Evolutionary conservation across 352 stramenopile species (phyloP).

Genomic region (Globisporangium solare): DNA sequence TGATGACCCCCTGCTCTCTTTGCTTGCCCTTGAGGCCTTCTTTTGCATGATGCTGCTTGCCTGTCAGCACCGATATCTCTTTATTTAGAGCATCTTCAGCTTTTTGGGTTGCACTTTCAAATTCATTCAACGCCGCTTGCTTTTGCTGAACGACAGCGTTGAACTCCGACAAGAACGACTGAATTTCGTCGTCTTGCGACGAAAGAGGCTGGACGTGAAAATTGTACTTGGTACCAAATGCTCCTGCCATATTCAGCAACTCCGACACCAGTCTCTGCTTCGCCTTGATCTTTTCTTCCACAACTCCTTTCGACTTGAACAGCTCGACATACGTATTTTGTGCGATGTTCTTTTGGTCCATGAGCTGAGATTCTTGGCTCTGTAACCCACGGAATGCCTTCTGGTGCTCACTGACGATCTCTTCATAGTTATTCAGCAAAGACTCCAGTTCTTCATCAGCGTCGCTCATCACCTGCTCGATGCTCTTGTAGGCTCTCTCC

Average conservation of each 20-base stretch:
- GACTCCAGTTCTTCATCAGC: conserved; percentile 51
- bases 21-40: conserved; percentile 48
- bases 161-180: conserved; percentile 47
- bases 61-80: conserved; percentile 43
- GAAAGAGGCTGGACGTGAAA: conserved; percentile 51
- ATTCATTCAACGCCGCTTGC: conserved; percentile 23
- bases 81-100: conserved; percentile 41
- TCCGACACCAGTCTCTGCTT: conserved; percentile 35
- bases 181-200: conserved; percentile 48
- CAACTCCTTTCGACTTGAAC: conserved; percentile 27
- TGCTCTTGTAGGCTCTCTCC: conserved; percentile 34
- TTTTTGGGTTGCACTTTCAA: conserved; percentile 35
- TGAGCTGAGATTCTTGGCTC: conserved; percentile 23
- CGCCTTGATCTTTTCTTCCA: conserved; percentile 50
- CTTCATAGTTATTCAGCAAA: conserved; percentile 54
- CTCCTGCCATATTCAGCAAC: conserved; percentile 36
- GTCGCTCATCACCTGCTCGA: conserved; percentile 71
- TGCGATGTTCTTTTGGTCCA: conserved; percentile 15
- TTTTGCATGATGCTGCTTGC: conserved; percentile 42
- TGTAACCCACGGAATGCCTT: conserved; percentile 27
- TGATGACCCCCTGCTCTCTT: conserved; percentile 30
- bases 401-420: conserved; percentile 41
- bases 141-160: conserved; percentile 40
- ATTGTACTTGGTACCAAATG: conserved; percentile 51
- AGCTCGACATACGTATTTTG: conserved; percentile 36